Base-by-base conservation (phyloP, 2,329 filamentous ascomycete species). In the Clarireedia homoeocarpa region DNA sequence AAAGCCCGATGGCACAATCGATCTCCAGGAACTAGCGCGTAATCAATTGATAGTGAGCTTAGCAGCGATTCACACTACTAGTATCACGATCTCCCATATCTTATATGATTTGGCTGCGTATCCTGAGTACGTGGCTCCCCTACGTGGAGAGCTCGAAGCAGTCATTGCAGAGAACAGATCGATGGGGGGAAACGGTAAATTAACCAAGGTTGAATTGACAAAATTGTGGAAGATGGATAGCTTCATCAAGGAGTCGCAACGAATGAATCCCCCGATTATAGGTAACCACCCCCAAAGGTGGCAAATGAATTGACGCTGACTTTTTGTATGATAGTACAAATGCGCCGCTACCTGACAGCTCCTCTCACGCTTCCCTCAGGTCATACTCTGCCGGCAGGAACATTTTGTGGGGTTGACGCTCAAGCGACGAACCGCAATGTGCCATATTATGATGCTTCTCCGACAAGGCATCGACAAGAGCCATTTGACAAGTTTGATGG, bases 61-160 rank as follows among this genome's bases (percentile, higher is more conserved):
- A 26, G 51, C 51, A 24, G 51, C 51, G 34, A 53, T 53, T 39
- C 76, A 79, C 57, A 78, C 76, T 0, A 79, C 75, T 0, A 74
- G 74, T 0, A 59, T 75, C 34, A 70, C 74, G 0, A 61, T 74
- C 0, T 77, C 76, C 2, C 67, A 80, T 73, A 56, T 55, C 52
- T 46, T 55, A 5, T 55, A 55, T 39, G 46, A 55, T 45, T 9
- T 55, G n/a, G 45, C 52, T 17, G 38, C 36, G 4, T 40, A 46
- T 38, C 52, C 52, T 14, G 52, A 55, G 17, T 36, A 55, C 26
- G 44, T 55, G 14, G 52, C 36, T 10, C 24, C 36, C 7, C 52
- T 55, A 6, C 52, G 46, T 3, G n/a, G 4, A 50, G 52, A 55
- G 24, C 10, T 55, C 2, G 36, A 47, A 14, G 48, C 26, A 3